Evolutionary conservation across 1,284 basidiomycete genomes (phyloP).

Genomic region (Ceratobasidium sp.): DNA sequence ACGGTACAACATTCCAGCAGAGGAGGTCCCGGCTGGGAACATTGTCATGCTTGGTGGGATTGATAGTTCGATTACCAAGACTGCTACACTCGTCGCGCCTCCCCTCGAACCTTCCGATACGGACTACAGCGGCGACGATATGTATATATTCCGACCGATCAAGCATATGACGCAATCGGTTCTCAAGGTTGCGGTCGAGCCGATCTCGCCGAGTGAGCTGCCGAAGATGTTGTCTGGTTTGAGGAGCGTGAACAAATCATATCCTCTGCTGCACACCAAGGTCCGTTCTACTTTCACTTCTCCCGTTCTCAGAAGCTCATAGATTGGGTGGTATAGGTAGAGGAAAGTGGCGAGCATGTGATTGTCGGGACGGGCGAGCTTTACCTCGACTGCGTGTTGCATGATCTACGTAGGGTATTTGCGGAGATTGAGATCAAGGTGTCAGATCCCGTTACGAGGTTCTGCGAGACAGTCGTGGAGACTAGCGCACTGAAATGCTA

Average conservation of each 20-base stretch:
- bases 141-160: constrained; percentile 94
- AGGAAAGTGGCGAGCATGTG: constrained; percentile 98
- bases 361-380: constrained; percentile 97
- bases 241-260: constrained; percentile 97
- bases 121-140: constrained; percentile 69
- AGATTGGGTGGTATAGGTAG: constrained; percentile 52
- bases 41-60: constrained; percentile 92
- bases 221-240: constrained; percentile 99
- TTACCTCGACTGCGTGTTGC: constrained; percentile 96
- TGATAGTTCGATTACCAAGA: constrained; percentile 94
- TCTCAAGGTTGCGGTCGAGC: constrained; percentile 99
- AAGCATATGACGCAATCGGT: constrained; percentile 97
- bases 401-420: constrained; percentile 92
- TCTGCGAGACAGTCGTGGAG: constrained; percentile 98
- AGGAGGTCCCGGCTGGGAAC: constrained; percentile 91
- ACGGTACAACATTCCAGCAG: constrained; percentile 90
- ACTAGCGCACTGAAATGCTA: constrained; percentile 98
- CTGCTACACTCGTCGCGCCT: constrained; percentile 84
- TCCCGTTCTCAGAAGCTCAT: no score
- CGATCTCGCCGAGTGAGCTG: constrained; percentile 95
- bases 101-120: constrained; percentile 57
- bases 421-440: constrained; percentile 99
- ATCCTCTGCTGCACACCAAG: constrained; percentile 93
- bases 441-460: constrained; percentile 97
- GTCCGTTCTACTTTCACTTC: constrained; percentile 58